A percentile compares a stretch with the other conserved stretches of the same genome.
These are phyloP conservation scores for Fraxinus sp. DNA, from an alignment of 305 asterid species.

Conservation along the genomic window DNA sequence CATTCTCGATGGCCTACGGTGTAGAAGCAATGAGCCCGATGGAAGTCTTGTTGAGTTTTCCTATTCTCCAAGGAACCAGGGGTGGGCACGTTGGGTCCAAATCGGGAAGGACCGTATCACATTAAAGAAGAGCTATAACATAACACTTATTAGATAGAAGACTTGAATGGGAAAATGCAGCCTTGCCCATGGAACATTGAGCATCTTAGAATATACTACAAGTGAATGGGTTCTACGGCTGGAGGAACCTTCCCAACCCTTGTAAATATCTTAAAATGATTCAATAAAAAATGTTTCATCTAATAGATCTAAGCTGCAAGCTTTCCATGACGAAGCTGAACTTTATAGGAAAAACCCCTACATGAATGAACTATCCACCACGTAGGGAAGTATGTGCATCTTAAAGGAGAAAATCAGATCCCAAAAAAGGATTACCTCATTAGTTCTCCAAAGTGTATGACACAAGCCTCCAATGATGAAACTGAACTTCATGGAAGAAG, in stretches of 20 bases:
- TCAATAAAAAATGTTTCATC: not conserved
- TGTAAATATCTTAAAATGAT: not conserved
- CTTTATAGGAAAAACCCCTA: not conserved
- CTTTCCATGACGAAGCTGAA: not conserved
- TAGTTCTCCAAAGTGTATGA: not conserved
- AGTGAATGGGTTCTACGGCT: not conserved
- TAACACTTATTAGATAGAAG: too few relatives aligned
- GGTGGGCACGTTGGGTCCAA: too few relatives aligned
- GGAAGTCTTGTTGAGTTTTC: too few relatives aligned
- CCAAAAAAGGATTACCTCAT: not conserved
- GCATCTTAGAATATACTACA: not conserved
- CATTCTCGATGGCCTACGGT: too few relatives aligned
- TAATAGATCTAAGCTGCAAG: not conserved
- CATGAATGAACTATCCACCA: not conserved
- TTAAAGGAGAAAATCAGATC: not conserved
- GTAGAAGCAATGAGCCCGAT: too few relatives aligned
- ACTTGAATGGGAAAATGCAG: not conserved
- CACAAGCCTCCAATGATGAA: not conserved
- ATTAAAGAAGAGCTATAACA: too few relatives aligned
- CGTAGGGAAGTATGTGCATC: not conserved
- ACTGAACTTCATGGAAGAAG: too few relatives aligned
- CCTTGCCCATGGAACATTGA: not conserved
- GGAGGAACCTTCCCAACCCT: not conserved
- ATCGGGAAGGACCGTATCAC: too few relatives aligned
- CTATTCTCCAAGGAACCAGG: too few relatives aligned